Percentiles rank a stretch among this genome's conserved stretches.
These are phyloP conservation scores for Solanum paucissectum DNA, from an alignment of 257 asterid genomes.

Conservation along the genomic window DNA sequence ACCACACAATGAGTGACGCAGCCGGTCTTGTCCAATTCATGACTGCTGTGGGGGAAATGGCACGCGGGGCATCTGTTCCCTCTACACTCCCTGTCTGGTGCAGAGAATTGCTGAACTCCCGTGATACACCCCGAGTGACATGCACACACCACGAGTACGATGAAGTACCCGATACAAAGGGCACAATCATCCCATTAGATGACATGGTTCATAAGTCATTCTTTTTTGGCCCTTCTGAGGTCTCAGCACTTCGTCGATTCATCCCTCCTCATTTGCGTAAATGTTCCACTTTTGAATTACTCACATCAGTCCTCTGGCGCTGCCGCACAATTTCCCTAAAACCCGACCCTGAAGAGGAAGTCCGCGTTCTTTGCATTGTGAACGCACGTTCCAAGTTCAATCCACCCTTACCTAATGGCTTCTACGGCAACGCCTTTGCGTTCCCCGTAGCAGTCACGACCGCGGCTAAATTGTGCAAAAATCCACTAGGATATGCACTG, in stretches of 20 bases:
- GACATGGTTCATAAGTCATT: slow-evolving; percentile 34
- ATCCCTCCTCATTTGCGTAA: slow-evolving; percentile 25
- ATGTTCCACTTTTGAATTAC: slow-evolving; percentile 23
- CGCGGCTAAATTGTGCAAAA: slow-evolving; percentile 11
- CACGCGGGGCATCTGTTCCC: slow-evolving; percentile 35
- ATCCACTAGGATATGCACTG: slow-evolving; percentile 19
- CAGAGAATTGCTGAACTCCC: slow-evolving; percentile 38
- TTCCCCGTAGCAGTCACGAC: slow-evolving; percentile 21
- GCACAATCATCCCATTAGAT: slow-evolving; percentile 34
- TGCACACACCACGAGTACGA: slow-evolving; percentile 46
- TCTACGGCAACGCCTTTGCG: slow-evolving; percentile 29
- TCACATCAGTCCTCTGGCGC: slow-evolving; percentile 23
- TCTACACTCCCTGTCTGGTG: slow-evolving; percentile 48
- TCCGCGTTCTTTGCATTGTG: slow-evolving; percentile 12
- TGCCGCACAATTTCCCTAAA: slow-evolving; percentile 18
- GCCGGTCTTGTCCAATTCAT: slow-evolving; percentile 52
- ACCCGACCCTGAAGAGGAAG: slow-evolving; percentile 19
- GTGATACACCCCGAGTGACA: slow-evolving; percentile 28
- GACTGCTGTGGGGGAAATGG: slow-evolving; percentile 48
- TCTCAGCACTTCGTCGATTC: slow-evolving; percentile 31
- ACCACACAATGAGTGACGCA: slow-evolving; percentile 60
- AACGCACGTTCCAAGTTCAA: slow-evolving; percentile 10
- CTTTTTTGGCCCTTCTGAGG: slow-evolving; percentile 37
- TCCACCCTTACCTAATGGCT: slow-evolving; percentile 16
- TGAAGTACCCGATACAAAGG: slow-evolving; percentile 27